Evolutionary conservation across 305 asterid species (phyloP), one percentile per base, ranked within the genome.

Genomic region (Euphrasia arctica): DNA sequence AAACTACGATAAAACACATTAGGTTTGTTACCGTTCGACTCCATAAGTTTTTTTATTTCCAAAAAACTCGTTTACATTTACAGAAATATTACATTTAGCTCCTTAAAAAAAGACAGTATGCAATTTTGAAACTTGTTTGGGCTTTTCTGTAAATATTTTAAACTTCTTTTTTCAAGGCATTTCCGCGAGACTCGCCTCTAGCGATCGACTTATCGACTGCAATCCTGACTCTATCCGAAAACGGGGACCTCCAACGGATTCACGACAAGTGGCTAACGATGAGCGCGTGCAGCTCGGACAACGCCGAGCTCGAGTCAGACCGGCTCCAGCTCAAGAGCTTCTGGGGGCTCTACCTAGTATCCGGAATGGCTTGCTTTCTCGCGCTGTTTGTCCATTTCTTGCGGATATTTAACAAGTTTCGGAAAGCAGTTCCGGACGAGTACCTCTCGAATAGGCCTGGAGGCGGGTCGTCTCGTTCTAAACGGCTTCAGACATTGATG

Each of bases 161-260:
- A 39, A 39, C 2, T 7, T 36, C 8, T 8, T 8, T 39, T 39
- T 6, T 39, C 11, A 39, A 90, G 97, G 95, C 88, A 43, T 90
- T 87, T 70, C 86, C 87, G 0, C 81, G 83, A 36, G 97, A 79
- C 56, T 87, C 95, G 59, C 95, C 95, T 4, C 77, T 90, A 61
- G 85, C 95, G 3, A 63, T 81, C 4, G 94, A 87, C 81, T 60
- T 90, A 60, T 85, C 96, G n/a, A 88, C 93, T 8, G 87, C 97
- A 10, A 86, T 88, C 18, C 68, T 86, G 18, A 73, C 83, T 36
- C 85, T 90, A 12, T 78, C 97, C 8, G 94, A 90, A 77, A 87
- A 71, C 12, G 94, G 94, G 15, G 87, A 85, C 32, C 89, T 91
- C 65, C 91, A 91, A 29, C 70, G 88, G 60, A 83, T 91, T 65